Base-by-base conservation (phyloP, 441 rosid species). In the Pelargonium australe region DNA sequence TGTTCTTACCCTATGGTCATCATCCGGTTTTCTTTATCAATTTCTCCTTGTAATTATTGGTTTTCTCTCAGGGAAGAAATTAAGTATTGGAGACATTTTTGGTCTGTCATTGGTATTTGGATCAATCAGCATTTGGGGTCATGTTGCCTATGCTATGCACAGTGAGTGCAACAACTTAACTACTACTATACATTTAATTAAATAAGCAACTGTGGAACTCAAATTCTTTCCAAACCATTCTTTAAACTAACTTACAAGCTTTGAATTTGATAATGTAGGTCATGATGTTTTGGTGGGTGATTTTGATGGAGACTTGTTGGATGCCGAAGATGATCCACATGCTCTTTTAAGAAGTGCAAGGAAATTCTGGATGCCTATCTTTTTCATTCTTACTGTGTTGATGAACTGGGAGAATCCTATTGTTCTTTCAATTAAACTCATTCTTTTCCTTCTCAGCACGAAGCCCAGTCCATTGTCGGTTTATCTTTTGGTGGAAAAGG, bases 391-490 rank as follows among this genome's bases (percentile, higher is more conserved):
- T 66, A 80, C 85, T 2, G 72, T 83, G 66, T 69, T 80, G 47
- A 20, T 63, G 75, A 71, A 82, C 75, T 82, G 77, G 87, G 68
- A 73, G 51, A 68, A 72, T 62, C 91, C 87, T 66, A 10, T 77
- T 45, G 19, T 67, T 16, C 83, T 85, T 66, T 53, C 66, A 9
- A 63, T 67, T 44, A 70, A 76, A 70, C 68, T 76, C 63, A 28
- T 74, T 63, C 68, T 85, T 69, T 77, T 85, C 70, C 91, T 83
- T 61, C 23, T 85, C 41, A 72, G 79, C 78, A 80, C 85, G 17
- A 85, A 67, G 70, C 91, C 91, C 5, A 77, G 78, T 67, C 86
- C 87, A 69, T 76, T 79, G 67, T 83, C 87, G 0, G 83, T 86
- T 63, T 84, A 83, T 79, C 75, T 80, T 71, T 80, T 77, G 66